A percentile compares a stretch with the other conserved stretches of the same genome.
These are phyloP conservation scores for Wickerhamomyces ciferrii DNA, from an alignment of 805 yeast genomes.

Conservation along the genomic window DNA sequence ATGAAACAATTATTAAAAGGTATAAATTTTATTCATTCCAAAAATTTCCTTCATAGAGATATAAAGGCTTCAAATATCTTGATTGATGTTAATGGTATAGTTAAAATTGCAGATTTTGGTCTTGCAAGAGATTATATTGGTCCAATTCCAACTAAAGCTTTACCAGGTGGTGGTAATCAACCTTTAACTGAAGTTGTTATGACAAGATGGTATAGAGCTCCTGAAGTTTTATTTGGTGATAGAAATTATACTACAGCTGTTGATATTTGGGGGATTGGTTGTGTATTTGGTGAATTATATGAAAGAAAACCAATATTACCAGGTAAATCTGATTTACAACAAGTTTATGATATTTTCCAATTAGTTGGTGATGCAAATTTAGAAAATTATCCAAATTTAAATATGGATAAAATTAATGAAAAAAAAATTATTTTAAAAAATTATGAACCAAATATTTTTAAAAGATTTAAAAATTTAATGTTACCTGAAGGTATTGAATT, in stretches of 20 bases:
- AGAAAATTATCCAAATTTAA: slow-evolving; percentile 56
- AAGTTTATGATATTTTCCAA: slow-evolving; percentile 74
- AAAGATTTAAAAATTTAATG: slow-evolving; percentile 39
- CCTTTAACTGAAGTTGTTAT: slow-evolving; percentile 72
- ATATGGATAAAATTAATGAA: slow-evolving; percentile 46
- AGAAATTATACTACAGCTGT: slow-evolving; percentile 87
- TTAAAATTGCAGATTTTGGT: slow-evolving; percentile 95
- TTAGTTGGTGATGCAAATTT: slow-evolving; percentile 75
- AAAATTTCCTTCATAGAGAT: slow-evolving; percentile 71
- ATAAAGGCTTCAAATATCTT: slow-evolving; percentile 95
- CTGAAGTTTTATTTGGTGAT: slow-evolving; percentile 86
- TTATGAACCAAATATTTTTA: slow-evolving; percentile 37
- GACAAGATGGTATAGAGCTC: slow-evolving; percentile 97
- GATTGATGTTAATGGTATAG: slow-evolving; percentile 65
- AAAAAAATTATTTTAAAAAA: slow-evolving; percentile 36
- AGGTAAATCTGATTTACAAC: slow-evolving; percentile 84
- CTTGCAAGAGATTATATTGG: slow-evolving; percentile 76
- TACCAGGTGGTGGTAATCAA: slow-evolving; percentile 38
- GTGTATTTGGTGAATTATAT: slow-evolving; percentile 91
- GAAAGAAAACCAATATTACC: slow-evolving; percentile 76
- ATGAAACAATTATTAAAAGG: slow-evolving; percentile 77
- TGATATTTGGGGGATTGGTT: slow-evolving; percentile 97
- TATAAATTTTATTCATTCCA: slow-evolving; percentile 70
- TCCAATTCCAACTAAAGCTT: slow-evolving; percentile 43
- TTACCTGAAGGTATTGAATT: slow-evolving; percentile 43